A percentile compares a stretch with the other conserved stretches of the same genome.
These are phyloP conservation scores for Trichoderma simmonsii DNA, from an alignment of 2,329 filamentous ascomycete genomes.

Conservation along the genomic window DNA sequence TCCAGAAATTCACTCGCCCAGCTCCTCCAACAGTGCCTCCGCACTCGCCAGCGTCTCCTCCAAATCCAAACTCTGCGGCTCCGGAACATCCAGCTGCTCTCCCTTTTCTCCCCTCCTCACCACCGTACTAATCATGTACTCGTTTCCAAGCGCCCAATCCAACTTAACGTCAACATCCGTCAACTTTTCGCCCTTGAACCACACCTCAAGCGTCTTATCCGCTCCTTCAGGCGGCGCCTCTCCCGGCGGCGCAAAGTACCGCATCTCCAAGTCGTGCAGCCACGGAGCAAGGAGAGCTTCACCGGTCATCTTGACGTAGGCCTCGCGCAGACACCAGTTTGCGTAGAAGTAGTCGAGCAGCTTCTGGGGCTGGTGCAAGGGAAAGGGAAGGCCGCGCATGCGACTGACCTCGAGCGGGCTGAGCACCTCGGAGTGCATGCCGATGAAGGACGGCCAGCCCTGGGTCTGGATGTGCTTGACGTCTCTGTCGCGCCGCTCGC, in stretches of 20 bases:
- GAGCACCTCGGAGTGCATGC: conserved; percentile 70
- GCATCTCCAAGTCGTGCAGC: conserved; percentile 69
- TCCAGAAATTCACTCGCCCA: background rate
- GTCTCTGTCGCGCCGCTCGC: conserved; percentile 64
- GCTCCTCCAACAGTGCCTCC: conserved; percentile 29
- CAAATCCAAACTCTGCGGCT: conserved; percentile 43
- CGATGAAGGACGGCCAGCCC: conserved; percentile 66
- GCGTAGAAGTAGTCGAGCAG: conserved; percentile 71
- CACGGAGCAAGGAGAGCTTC: conserved; percentile 72
- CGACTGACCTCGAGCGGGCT: conserved; percentile 57
- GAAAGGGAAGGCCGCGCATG: conserved; percentile 50
- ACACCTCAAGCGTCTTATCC: conserved; percentile 28
- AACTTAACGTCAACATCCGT: conserved; percentile 36
- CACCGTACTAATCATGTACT: conserved; percentile 55
- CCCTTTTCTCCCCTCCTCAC: conserved; percentile 43
- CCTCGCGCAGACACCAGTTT: conserved; percentile 76
- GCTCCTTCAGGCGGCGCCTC: conserved; percentile 21
- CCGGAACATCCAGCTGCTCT: conserved; percentile 33
- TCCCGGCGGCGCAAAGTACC: conserved; percentile 56
- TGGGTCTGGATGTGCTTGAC: conserved; percentile 51
- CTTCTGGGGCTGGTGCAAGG: conserved; percentile 39
- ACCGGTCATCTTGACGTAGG: conserved; percentile 79
- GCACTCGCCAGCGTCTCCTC: conserved; percentile 46
- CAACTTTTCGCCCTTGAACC: conserved; percentile 30
- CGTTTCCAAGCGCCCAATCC: conserved; percentile 44